Percentiles rank a stretch among this genome's conserved stretches.
These are phyloP conservation scores for Aspergillus leporis DNA, from an alignment of 495 filamentous ascomycete species.

Conservation along the genomic window DNA sequence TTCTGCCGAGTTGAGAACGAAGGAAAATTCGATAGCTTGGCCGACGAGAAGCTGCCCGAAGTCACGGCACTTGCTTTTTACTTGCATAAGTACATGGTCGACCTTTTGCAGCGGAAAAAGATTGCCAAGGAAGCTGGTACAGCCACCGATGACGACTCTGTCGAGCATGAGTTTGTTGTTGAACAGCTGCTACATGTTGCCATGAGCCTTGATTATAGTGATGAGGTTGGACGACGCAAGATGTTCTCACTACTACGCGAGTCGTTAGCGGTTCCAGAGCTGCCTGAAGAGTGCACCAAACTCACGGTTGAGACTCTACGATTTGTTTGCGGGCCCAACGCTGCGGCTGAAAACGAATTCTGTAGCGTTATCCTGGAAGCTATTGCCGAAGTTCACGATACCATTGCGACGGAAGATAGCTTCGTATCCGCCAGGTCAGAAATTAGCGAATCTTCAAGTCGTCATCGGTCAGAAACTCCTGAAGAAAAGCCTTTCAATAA, in stretches of 20 bases:
- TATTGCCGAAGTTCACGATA: slow-evolving; percentile 93
- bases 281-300: slow-evolving; percentile 90
- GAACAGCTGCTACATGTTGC: slow-evolving; percentile 94
- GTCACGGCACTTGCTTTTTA: slow-evolving; percentile 85
- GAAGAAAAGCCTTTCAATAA: slow-evolving; percentile 53
- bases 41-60: slow-evolving; percentile 93
- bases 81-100: slow-evolving; percentile 75
- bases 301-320: slow-evolving; percentile 81
- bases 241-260: slow-evolving; percentile 91
- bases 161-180: slow-evolving; percentile 89
- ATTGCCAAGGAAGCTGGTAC: slow-evolving; percentile 54
- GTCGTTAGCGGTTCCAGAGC: slow-evolving; percentile 76
- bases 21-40: slow-evolving; percentile 65
- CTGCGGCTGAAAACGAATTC: slow-evolving; percentile 86
- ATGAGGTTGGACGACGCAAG: slow-evolving; percentile 90
- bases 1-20: slow-evolving; percentile 76
- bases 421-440: slow-evolving; percentile 91
- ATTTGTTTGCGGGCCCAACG: slow-evolving; percentile 73
- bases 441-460: slow-evolving; percentile 59
- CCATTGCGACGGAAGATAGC: slow-evolving; percentile 77
- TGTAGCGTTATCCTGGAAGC: slow-evolving; percentile 90
- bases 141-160: slow-evolving; percentile 75
- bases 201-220: slow-evolving; percentile 86
- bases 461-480: slow-evolving; percentile 43
- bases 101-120: slow-evolving; percentile 68